Percentiles rank a stretch among this genome's conserved stretches.
Evolutionary conservation across 179 eudicot species (phyloP).

Genomic region (Nepenthes alata): DNA sequence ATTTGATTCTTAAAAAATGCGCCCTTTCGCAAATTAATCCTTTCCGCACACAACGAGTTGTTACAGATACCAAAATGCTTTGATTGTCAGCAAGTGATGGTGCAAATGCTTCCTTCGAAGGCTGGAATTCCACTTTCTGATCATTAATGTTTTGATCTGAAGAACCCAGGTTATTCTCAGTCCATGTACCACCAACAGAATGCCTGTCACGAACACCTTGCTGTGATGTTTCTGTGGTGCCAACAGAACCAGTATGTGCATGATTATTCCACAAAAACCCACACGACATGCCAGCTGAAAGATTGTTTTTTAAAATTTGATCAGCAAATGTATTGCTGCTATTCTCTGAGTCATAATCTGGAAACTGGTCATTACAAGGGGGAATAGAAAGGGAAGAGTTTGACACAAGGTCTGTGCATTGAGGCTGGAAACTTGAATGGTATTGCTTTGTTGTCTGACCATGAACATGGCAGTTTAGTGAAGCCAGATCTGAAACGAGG

Average conservation of each 20-base stretch:
- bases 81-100: constrained; percentile 30
- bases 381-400: constrained; percentile 12
- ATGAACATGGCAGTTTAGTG: constrained; percentile 5
- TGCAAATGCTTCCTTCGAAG: constrained; percentile 23
- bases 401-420: constrained; percentile 7
- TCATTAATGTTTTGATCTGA: constrained; percentile 11
- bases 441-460: constrained; percentile 7
- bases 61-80: constrained; percentile 36
- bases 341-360: constrained; percentile 13
- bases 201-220: constrained; percentile 3
- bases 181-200: constrained; percentile 8
- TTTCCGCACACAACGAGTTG: constrained; percentile 45
- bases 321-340: constrained; percentile 1
- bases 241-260: constrained; percentile 9
- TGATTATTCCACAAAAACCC: constrained; percentile 8
- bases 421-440: constrained; percentile 9
- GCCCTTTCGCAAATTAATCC: constrained; percentile 41
- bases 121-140: constrained; percentile 14
- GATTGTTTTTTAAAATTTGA: constrained; percentile 13
- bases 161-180: constrained; percentile 7
- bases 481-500: constrained; percentile 6
- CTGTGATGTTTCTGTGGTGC: constrained; percentile 4
- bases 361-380: constrained; percentile 9
- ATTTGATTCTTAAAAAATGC: constrained; percentile 37
- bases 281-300: constrained; percentile 10